These are phyloP conservation scores for Crithidia fasciculata DNA, from an alignment of 208 protist genomes.

Conservation along the genomic window DNA sequence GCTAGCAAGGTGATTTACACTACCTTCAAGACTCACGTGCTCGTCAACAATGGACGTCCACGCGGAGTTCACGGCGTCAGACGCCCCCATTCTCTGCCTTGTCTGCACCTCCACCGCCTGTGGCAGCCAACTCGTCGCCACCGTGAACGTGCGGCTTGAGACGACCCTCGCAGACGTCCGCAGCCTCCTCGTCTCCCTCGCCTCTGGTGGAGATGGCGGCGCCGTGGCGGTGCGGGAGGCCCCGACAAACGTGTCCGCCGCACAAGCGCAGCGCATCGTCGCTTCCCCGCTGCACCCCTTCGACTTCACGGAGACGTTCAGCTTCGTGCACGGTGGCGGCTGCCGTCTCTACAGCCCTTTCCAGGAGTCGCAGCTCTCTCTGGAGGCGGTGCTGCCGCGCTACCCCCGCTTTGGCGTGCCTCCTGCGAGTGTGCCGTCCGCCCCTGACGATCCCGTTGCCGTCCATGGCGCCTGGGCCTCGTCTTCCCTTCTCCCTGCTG, in stretches of 20 bases:
- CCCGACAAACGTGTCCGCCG: conserved; percentile 54
- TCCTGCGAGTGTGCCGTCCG: neutral
- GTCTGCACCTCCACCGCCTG: conserved; percentile 68
- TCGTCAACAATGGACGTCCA: conserved; percentile 10
- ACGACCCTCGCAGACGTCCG: conserved; percentile 66
- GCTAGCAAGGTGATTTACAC: too few relatives aligned
- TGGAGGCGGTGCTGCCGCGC: conserved; percentile 62
- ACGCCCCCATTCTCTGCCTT: conserved; percentile 64
- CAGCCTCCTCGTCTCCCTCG: conserved; percentile 46
- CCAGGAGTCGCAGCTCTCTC: conserved; percentile 34
- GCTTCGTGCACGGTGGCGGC: conserved; percentile 67
- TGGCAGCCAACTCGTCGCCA: conserved; percentile 69
- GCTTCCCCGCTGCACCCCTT: conserved; percentile 74
- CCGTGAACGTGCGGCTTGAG: conserved; percentile 54
- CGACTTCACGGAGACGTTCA: conserved; percentile 74
- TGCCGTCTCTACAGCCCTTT: conserved; percentile 22
- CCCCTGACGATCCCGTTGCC: neutral
- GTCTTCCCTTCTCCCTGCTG: neutral
- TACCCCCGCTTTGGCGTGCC: conserved; percentile 59
- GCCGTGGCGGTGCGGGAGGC: conserved; percentile 33
- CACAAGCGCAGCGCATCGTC: conserved; percentile 42
- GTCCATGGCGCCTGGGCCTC: neutral
- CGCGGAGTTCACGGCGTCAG: conserved; percentile 27
- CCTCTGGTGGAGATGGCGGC: conserved; percentile 41
- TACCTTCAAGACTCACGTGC: too few relatives aligned